Evolutionary conservation across 179 eudicot genomes (phyloP).

Genomic region (Silene coronaria): DNA sequence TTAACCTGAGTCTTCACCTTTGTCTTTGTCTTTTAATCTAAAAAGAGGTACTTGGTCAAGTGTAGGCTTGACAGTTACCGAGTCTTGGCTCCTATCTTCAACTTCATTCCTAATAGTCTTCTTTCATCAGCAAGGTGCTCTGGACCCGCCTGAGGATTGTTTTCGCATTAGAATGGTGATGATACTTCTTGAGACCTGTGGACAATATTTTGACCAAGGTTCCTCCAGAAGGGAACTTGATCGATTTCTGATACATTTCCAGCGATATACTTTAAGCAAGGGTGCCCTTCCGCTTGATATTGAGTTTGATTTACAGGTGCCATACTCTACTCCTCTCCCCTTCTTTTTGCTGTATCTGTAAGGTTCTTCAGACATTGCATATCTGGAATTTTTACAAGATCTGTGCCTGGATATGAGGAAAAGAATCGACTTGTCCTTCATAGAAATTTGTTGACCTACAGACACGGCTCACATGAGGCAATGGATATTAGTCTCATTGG

Average conservation of each 20-base stretch:
- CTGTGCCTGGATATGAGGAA: neutral
- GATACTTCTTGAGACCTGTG: conserved; percentile 93
- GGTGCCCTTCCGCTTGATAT: conserved; percentile 85
- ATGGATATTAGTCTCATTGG: neutral
- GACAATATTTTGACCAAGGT: conserved; percentile 92
- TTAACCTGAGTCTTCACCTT: neutral
- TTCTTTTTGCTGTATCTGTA: neutral
- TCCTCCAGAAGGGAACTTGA: conserved; percentile 91
- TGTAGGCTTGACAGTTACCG: neutral
- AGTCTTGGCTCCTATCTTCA: neutral
- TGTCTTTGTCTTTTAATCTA: neutral
- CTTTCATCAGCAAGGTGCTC: conserved; percentile 55
- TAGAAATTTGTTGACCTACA: neutral
- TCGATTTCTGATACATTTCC: conserved; percentile 84
- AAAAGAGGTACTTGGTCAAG: too few species aligned
- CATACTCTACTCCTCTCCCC: neutral
- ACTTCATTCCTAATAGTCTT: conserved; percentile 5
- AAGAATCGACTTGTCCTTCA: neutral
- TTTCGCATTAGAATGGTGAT: conserved; percentile 87
- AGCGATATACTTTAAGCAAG: conserved; percentile 76
- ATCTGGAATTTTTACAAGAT: neutral
- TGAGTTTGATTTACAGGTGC: conserved; percentile 97
- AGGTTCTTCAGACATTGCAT: neutral
- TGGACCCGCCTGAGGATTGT: conserved; percentile 98
- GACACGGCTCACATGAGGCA: neutral